phyloP scores from a whole-genome alignment of 2,329 filamentous ascomycete genomes.

The Aureobasidium sp. region DNA sequence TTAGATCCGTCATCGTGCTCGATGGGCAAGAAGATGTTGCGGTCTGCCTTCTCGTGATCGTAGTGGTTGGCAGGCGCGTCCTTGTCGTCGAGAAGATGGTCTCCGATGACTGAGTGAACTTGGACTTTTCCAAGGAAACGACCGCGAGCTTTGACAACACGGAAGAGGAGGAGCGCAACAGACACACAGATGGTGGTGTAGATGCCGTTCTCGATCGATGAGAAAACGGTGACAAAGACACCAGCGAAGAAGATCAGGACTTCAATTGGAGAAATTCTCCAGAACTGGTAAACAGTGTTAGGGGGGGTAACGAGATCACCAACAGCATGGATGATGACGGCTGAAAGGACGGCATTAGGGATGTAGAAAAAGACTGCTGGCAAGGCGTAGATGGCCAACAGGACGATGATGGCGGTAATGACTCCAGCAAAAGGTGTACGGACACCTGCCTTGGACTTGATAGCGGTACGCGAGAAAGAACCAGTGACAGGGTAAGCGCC shows the following conservation, averaged over 20 bases:
- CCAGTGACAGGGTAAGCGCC: constrained; percentile 89
- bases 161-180: constrained; percentile 70
- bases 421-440: constrained; percentile 84
- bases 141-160: constrained; percentile 74
- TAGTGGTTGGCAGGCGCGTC: constrained; percentile 28
- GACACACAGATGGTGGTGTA: constrained; percentile 79
- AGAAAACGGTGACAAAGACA: constrained; percentile 83
- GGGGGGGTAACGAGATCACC: constrained; percentile 87
- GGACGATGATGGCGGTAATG: constrained; percentile 76
- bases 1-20: constrained; percentile 88
- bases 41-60: constrained; percentile 40
- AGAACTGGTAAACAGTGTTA: constrained; percentile 90
- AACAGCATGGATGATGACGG: constrained; percentile 92
- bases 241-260: constrained; percentile 89
- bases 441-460: constrained; percentile 94
- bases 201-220: constrained; percentile 83
- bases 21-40: constrained; percentile 81
- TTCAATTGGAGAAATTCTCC: constrained; percentile 84
- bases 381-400: constrained; percentile 83
- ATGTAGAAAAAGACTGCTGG: constrained; percentile 92
- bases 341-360: constrained; percentile 69
- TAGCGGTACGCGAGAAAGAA: constrained; percentile 92
- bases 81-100: constrained; percentile 62
- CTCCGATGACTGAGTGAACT: constrained; percentile 75
- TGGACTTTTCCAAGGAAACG: constrained; percentile 76